These are phyloP conservation scores for Podospora conica DNA, from an alignment of 495 filamentous ascomycete species.

Conservation along the genomic window DNA sequence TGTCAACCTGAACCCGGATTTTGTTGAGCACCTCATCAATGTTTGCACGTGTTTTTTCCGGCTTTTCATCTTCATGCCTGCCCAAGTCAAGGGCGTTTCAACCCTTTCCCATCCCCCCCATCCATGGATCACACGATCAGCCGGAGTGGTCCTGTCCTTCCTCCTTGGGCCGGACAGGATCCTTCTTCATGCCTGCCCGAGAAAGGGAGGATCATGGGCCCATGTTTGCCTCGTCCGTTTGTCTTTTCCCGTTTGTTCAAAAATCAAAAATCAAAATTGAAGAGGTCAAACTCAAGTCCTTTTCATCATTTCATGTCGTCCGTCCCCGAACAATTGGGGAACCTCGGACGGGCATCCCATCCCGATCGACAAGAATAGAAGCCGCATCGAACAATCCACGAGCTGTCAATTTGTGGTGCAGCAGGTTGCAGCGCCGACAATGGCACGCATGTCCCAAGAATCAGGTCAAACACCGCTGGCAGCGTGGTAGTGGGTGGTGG, in stretches of 20 bases:
- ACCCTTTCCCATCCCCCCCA: background rate
- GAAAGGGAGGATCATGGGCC: background rate
- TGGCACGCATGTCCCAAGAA: background rate
- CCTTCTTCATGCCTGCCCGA: background rate
- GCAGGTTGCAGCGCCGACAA: background rate
- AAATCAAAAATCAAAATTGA: too few species aligned
- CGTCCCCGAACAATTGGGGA: background rate
- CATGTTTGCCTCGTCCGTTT: background rate
- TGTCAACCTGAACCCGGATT: background rate
- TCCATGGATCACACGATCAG: background rate
- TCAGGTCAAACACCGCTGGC: background rate
- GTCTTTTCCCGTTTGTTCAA: background rate
- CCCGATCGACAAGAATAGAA: background rate
- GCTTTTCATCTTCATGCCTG: too few species aligned
- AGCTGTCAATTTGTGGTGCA: background rate
- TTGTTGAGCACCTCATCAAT: background rate
- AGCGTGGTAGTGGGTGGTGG: too few species aligned
- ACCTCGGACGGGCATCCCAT: background rate
- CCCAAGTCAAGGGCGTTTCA: background rate
- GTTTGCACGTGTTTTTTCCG: background rate
- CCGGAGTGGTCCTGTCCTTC: background rate
- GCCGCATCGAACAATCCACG: background rate
- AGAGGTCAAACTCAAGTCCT: too few species aligned
- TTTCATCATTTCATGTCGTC: too few species aligned
- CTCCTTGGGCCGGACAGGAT: background rate